Evolutionary conservation across 441 rosid genomes (phyloP), one percentile per base, ranked within the genome.

Genomic region (Populus hybrid): DNA sequence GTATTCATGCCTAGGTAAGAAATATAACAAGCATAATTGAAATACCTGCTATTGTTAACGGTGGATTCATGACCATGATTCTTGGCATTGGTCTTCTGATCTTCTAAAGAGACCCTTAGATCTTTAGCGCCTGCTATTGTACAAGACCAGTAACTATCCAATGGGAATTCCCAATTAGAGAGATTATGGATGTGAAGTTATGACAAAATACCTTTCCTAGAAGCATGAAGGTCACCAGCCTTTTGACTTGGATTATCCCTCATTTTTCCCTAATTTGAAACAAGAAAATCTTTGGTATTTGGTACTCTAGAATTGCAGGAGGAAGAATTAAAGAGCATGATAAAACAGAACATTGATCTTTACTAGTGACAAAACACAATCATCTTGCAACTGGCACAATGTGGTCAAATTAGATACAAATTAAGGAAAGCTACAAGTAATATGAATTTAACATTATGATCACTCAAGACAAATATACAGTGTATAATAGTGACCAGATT

Each of bases 11-110:
- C 53, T 34, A 35, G 72, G 40, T 46, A 69, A 75, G 46, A 79
- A 76, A 75, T 61, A 74, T 61, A 46, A 42, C 59, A 69, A 79
- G 64, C 20, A 74, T 14, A 46, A 69, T 18, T 61, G 61, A 67
- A 73, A 64, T 80, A 93, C 98, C 97, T 89, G 77, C 80, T 70
- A 70, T 69, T 78, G 72, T 78, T 73, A 76, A 79, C 28, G 71
- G 70, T 18, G 65, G 84, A 68, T 88, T 77, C 87, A 75, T 70
- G 81, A 75, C 79, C 79, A 77, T 78, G 75, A 77, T 81, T 85
- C 81, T 83, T 87, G 53, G 76, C 69, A 64, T 67, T 80, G 69
- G 78, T 80, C 74, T 82, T 79, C 76, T 77, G 80, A 74, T 79
- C 81, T 74, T 82, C 81, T 75, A 73, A 63, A 78, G 77, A 72